These are phyloP conservation scores for Bocquillonia castaneifolia DNA, from an alignment of 441 rosid genomes.

Conservation along the genomic window DNA sequence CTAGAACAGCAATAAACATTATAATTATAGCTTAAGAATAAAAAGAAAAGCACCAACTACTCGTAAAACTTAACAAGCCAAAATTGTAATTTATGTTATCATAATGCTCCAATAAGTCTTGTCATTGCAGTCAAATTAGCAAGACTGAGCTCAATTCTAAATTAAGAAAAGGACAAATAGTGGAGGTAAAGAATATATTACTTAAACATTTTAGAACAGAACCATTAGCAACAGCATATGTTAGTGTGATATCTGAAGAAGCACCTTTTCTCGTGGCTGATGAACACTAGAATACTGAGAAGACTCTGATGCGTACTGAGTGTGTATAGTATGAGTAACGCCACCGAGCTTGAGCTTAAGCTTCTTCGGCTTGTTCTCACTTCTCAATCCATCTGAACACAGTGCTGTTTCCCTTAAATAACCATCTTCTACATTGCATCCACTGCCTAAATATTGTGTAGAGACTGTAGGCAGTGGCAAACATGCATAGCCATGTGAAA, in stretches of 20 bases:
- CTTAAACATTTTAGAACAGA: background rate
- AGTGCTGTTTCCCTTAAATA: slow-evolving; percentile 17
- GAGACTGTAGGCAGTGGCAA: slow-evolving; percentile 33
- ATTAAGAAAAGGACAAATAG: background rate
- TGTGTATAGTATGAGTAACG: slow-evolving; percentile 52
- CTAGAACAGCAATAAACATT: slow-evolving; percentile 25
- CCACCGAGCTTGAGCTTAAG: slow-evolving; percentile 84
- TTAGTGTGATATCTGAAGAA: slow-evolving; percentile 24
- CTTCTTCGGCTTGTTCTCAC: slow-evolving; percentile 49
- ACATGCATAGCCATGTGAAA: slow-evolving; percentile 22
- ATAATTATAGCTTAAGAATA: slow-evolving; percentile 5
- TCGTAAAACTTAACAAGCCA: background rate
- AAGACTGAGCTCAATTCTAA: background rate
- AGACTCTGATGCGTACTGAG: slow-evolving; percentile 38
- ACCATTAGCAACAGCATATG: background rate
- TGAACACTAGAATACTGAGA: slow-evolving; percentile 22
- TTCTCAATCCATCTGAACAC: slow-evolving; percentile 35
- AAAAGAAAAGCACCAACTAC: no score
- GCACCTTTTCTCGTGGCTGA: slow-evolving; percentile 28
- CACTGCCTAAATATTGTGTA: slow-evolving; percentile 27
- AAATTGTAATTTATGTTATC: background rate
- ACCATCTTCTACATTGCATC: slow-evolving; percentile 27
- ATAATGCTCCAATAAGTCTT: background rate
- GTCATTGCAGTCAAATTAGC: slow-evolving; percentile 1
- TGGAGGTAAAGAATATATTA: background rate